phyloP scores from a whole-genome alignment of 257 asterid species.

The Fraxinus americana region DNA sequence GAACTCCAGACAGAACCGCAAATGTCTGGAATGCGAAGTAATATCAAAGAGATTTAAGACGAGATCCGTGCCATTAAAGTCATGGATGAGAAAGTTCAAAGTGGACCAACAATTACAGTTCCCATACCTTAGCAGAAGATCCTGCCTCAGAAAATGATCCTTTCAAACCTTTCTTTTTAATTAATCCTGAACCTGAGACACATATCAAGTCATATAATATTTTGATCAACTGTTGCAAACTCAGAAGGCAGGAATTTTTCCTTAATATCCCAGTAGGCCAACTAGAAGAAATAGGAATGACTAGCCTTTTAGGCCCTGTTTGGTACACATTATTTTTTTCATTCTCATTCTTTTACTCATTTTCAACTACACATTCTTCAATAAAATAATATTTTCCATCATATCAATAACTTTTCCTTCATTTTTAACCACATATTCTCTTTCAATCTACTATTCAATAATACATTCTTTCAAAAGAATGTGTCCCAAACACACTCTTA shows the following conservation, averaged over 20 bases:
- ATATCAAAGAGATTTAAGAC: not conserved
- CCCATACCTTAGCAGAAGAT: slow-evolving; percentile 81
- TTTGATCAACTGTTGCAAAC: not conserved
- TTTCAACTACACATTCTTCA: too few species aligned
- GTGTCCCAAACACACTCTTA: not conserved
- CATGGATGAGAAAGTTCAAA: not conserved
- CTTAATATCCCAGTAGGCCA: not conserved
- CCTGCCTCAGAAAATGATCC: slow-evolving; percentile 82
- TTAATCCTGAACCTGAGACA: slow-evolving; percentile 69
- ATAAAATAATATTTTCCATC: too few species aligned
- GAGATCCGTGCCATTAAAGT: not conserved
- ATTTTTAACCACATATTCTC: too few species aligned
- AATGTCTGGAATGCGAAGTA: slow-evolving; percentile 55
- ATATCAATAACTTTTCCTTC: too few species aligned
- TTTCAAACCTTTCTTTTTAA: slow-evolving; percentile 73
- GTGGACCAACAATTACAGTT: slow-evolving; percentile 11
- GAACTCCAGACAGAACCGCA: slow-evolving; percentile 91
- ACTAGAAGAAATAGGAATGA: not conserved
- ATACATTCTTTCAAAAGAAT: too few species aligned
- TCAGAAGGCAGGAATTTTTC: not conserved
- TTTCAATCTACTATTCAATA: too few species aligned
- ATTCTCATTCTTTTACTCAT: too few species aligned
- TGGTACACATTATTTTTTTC: too few species aligned
- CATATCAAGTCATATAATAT: not conserved
- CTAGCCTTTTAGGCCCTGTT: not conserved